A percentile compares a stretch with the other conserved stretches of the same genome.
Evolutionary conservation across 148 eudicot species (phyloP).

Genomic region (Cornus kousa): DNA sequence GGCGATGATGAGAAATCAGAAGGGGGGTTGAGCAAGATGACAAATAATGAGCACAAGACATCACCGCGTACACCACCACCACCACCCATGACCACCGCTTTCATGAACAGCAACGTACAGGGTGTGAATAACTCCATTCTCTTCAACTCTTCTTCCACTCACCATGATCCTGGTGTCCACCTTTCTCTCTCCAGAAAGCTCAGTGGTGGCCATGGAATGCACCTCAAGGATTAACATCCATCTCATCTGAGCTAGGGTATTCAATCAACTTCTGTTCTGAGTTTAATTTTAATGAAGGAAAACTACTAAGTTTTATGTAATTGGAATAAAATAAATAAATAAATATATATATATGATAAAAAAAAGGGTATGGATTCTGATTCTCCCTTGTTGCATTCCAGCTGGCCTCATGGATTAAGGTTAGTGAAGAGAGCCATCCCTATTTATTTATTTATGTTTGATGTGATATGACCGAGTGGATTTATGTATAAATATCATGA

Average conservation of each 20-base stretch:
- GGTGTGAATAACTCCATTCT: constrained; percentile 53
- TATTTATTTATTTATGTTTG: neutral
- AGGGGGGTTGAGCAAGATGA: neutral
- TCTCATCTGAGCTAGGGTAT: neutral
- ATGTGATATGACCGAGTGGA: neutral
- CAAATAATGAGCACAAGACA: neutral
- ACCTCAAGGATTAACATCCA: neutral
- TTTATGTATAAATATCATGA: neutral
- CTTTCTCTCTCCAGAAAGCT: constrained; percentile 26
- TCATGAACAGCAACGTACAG: constrained; percentile 64
- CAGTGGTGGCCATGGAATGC: neutral
- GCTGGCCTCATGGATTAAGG: neutral
- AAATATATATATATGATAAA: neutral
- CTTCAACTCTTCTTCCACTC: constrained; percentile 28
- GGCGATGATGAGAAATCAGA: constrained; percentile 12
- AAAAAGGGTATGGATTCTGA: neutral
- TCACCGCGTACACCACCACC: neutral
- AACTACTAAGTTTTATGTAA: no score
- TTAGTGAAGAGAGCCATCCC: neutral
- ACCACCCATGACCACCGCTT: constrained; percentile 30
- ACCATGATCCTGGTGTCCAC: constrained; percentile 56
- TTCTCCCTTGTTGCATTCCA: neutral
- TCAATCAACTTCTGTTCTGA: neutral
- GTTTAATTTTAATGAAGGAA: neutral
- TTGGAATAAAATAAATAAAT: neutral